Base-by-base conservation (phyloP, 306 rosid genomes). In the Vachellia pachyceras region DNA sequence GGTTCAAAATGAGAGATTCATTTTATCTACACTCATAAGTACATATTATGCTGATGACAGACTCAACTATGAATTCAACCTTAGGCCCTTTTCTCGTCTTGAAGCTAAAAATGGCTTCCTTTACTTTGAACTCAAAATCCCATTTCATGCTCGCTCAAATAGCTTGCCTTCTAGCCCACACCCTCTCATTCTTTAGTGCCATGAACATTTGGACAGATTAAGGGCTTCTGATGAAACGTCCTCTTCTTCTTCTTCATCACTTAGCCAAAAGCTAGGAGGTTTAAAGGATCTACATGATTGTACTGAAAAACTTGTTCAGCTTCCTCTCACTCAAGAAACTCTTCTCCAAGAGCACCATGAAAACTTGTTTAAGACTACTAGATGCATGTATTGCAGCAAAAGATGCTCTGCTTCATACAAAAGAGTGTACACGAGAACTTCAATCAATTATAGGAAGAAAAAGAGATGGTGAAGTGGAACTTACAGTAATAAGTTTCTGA, bases 1-100 rank as follows among this genome's bases (percentile, higher is more conserved):
- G 54, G 70, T 40, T 29, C 25, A 64, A 61, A 47, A 71, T 54
- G 64, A 83, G 82, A 83, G 82, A 83, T 77, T 83, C 79, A 79
- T 50, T 14, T 15, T 65, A 72, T 65, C 76, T 42, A 46, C 50
- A 64, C 54, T 33, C 47, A 45, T 58, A 9, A 13, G 33, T 73
- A 76, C 61, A 22, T 70, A 60, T 60, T 61, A 17, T 12, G 63
- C 60, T 20, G 29, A 36, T 69, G 12, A 50, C 0, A 52, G 22
- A 81, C 36, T 22, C 39, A 71, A 79, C 64, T 29, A 14, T 14
- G 9, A n/a, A 55, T 41, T 54, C 46, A 17, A 37, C 22, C 46
- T 15, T n/a, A 7, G 14, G 46, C 46, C 23, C 10, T 36, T 66
- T 29, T 65, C 6, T 36, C 44, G 40, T 61, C 67, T 61, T 4